These are phyloP conservation scores for Pneumocystis wakefieldiae DNA, from an alignment of 1,139 yeast genomes.

Conservation along the genomic window DNA sequence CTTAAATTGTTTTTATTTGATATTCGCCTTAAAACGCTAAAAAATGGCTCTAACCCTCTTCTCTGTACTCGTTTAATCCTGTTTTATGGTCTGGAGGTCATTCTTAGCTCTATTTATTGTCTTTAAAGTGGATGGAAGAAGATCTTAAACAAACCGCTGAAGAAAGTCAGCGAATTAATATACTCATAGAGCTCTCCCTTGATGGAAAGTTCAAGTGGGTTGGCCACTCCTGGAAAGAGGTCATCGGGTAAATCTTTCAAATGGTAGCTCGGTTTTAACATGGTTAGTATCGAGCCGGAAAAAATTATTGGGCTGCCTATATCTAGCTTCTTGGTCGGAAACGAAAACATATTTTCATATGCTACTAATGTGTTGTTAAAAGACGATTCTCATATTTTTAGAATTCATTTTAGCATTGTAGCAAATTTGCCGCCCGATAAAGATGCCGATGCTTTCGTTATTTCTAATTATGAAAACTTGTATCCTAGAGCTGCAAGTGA, in stretches of 20 bases:
- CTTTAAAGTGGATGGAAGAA: neutral
- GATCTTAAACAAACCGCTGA: neutral
- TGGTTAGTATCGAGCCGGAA: conserved; percentile 29
- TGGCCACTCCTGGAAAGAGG: conserved; percentile 59
- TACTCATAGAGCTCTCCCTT: conserved; percentile 6
- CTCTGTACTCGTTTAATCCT: neutral
- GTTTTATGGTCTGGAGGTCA: neutral
- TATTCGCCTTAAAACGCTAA: no score
- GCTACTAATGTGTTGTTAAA: conserved; percentile 17
- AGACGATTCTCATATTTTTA: conserved; percentile 53
- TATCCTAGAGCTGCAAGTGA: conserved; percentile 5
- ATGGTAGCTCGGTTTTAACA: conserved; percentile 35
- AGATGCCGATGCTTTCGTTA: conserved; percentile 1
- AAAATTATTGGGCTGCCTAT: conserved; percentile 41
- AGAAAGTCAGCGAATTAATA: neutral
- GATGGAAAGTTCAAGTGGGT: conserved; percentile 62
- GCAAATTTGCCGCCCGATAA: conserved; percentile 12
- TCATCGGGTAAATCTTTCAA: conserved; percentile 30
- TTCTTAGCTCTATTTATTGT: neutral
- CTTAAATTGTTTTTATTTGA: no score
- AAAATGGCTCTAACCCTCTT: neutral
- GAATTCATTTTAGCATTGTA: conserved; percentile 47
- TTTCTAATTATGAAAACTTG: conserved; percentile 9
- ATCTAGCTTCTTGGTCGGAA: conserved; percentile 51
- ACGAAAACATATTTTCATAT: conserved; percentile 14